phyloP scores from a whole-genome alignment of 176 grass and related monocot genomes.

The Aegilops speltoides region DNA sequence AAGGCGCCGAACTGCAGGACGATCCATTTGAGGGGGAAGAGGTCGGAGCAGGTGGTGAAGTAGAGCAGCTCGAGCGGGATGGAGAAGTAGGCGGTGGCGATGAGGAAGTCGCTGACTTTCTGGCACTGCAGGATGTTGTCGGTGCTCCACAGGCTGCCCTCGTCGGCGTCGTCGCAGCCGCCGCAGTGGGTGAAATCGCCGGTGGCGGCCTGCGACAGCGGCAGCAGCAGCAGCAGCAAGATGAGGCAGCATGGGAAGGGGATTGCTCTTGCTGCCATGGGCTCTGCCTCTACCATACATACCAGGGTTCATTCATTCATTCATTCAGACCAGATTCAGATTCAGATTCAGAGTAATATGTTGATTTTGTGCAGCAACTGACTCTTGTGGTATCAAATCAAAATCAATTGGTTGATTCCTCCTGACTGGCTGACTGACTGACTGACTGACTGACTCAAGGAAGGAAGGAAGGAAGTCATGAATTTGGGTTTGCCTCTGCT shows the following conservation, averaged over 20 bases:
- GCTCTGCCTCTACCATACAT: conserved; percentile 36
- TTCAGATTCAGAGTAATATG: too few species aligned
- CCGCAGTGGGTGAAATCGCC: conserved; percentile 49
- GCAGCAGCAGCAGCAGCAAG: conserved; percentile 18
- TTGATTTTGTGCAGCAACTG: too few species aligned
- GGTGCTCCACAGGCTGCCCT: conserved; percentile 34
- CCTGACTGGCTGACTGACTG: too few species aligned
- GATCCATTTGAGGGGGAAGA: conserved; percentile 84
- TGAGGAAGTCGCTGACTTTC: conserved; percentile 77
- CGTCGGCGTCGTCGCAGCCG: conserved; percentile 40
- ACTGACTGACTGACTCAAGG: too few species aligned
- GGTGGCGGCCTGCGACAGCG: neutral
- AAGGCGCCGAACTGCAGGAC: conserved; percentile 75
- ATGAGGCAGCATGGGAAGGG: conserved; percentile 24
- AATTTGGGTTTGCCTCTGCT: neutral
- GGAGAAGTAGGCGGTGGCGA: conserved; percentile 83
- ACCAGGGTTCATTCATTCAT: conserved; percentile 22
- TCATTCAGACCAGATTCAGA: too few species aligned
- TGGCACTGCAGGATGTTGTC: conserved; percentile 71
- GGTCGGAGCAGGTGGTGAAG: conserved; percentile 70
- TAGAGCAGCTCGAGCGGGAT: conserved; percentile 83
- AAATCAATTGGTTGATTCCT: too few species aligned
- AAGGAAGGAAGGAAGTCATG: too few species aligned
- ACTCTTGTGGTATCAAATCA: too few species aligned
- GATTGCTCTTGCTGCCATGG: conserved; percentile 47